A percentile compares a stretch with the other conserved stretches of the same genome.
Conservation (phyloP, 768 basidiomycete species). For the Tubosaeta sp. region DNA sequence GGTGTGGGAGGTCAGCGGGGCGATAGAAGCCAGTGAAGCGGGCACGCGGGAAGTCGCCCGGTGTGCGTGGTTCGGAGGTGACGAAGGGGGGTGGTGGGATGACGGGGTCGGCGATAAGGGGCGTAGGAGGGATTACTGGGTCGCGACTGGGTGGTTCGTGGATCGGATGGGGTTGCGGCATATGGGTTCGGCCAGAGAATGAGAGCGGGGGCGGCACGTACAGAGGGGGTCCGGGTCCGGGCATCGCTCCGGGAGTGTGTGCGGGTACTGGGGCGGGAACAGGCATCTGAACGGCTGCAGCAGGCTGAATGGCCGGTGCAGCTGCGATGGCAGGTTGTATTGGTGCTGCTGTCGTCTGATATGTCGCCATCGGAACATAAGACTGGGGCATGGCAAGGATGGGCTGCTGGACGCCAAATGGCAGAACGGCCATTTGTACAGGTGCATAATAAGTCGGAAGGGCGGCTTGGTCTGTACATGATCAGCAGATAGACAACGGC, state of each 20-base stretch:
- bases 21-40: slow-evolving; percentile 30
- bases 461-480: slow-evolving; percentile 17
- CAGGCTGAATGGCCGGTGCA: not conserved
- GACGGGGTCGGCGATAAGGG: slow-evolving; percentile 9
- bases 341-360: slow-evolving; percentile 10
- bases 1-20: slow-evolving; percentile 9
- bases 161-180: slow-evolving; percentile 17
- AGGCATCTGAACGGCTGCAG: slow-evolving; percentile 3
- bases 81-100: slow-evolving; percentile 22
- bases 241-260: not conserved
- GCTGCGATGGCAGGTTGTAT: slow-evolving; percentile 11
- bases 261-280: not conserved
- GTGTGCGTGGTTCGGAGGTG: slow-evolving; percentile 3
- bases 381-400: slow-evolving; percentile 24
- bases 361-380: slow-evolving; percentile 25
- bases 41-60: slow-evolving; percentile 13
- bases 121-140: slow-evolving; percentile 17
- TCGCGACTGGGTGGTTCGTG: not conserved
- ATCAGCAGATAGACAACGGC: slow-evolving; percentile 6
- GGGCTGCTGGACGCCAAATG: slow-evolving; percentile 25
- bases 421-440: slow-evolving; percentile 21
- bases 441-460: slow-evolving; percentile 30
- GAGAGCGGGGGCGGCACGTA: not conserved
- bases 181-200: slow-evolving; percentile 3
- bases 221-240: not conserved